phyloP scores from a whole-genome alignment of 139 green algal genomes.

The Mychonastes homosphaera region DNA sequence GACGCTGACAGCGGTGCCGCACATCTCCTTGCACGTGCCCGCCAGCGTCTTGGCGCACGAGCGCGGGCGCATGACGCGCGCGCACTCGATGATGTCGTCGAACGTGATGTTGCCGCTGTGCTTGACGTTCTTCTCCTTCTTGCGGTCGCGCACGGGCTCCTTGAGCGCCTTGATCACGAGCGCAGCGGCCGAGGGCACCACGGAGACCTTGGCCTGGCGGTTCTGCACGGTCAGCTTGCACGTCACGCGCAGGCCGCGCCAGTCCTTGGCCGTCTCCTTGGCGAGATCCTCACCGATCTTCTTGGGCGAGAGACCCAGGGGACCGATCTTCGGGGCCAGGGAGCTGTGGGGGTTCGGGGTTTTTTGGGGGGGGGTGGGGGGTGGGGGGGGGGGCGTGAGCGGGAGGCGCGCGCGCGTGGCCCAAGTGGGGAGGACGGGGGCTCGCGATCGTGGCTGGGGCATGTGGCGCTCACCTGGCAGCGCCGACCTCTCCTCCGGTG shows the following conservation, averaged over 20 bases:
- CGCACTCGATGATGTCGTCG: constrained; percentile 93
- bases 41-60: constrained; percentile 78
- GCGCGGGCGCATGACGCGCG: constrained; percentile 85
- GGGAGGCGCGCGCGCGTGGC: too few species aligned
- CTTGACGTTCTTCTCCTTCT: constrained; percentile 99
- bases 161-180: constrained; percentile 99
- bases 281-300: constrained; percentile 99
- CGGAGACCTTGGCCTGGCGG: constrained; percentile 91
- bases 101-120: constrained; percentile 93
- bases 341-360: too few species aligned
- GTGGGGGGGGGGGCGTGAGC: too few species aligned
- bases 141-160: constrained; percentile 84
- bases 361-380: too few species aligned
- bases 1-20: constrained; percentile 90
- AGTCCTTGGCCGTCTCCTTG: constrained; percentile 99
- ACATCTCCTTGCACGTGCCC: constrained; percentile 97
- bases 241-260: constrained; percentile 97
- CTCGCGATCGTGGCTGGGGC: too few species aligned
- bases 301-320: constrained; percentile 98
- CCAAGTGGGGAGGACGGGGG: too few species aligned
- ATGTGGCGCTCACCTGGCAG: too few species aligned
- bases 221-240: constrained; percentile 99
- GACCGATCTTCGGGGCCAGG: constrained; percentile 98
- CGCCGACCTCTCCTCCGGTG: constrained; percentile 95
- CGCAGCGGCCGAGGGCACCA: constrained; percentile 88